Evolutionary conservation across 202 grass and related monocot species (phyloP).

Genomic region (Tripidium arundinaceum): DNA sequence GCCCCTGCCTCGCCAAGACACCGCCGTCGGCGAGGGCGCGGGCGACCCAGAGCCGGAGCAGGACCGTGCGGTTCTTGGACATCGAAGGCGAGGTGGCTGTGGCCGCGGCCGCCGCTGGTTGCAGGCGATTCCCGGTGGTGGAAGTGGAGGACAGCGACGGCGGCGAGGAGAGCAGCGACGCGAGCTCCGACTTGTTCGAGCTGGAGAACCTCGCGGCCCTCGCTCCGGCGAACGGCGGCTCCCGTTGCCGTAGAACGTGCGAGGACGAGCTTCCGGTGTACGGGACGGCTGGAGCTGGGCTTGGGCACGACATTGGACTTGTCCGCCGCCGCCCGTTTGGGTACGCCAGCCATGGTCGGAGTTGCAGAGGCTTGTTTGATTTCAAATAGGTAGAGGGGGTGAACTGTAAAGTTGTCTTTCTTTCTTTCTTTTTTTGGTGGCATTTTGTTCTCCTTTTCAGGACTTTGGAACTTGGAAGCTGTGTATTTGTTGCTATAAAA

Average conservation of each 20-base stretch:
- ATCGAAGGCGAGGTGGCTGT: conserved; percentile 49
- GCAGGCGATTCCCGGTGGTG: conserved; percentile 15
- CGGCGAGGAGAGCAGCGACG: conserved; percentile 56
- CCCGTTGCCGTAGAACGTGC: conserved; percentile 23
- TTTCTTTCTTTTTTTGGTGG: background rate
- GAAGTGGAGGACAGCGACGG: conserved; percentile 43
- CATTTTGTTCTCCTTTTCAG: background rate
- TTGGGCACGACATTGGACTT: conserved; percentile 30
- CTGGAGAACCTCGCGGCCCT: conserved; percentile 50
- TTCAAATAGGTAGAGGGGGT: background rate
- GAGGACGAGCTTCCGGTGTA: conserved; percentile 79
- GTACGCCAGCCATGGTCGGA: conserved; percentile 22
- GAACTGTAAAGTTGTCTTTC: background rate
- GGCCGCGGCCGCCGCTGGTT: conserved; percentile 15
- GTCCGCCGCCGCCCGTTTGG: conserved; percentile 35
- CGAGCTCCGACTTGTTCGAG: conserved; percentile 91
- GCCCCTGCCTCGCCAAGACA: conserved; percentile 53
- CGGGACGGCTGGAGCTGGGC: conserved; percentile 49
- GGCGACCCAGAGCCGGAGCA: conserved; percentile 29
- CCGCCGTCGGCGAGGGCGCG: conserved; percentile 6
- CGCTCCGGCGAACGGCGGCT: background rate
- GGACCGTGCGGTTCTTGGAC: conserved; percentile 52
- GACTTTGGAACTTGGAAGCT: background rate
- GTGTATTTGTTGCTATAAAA: background rate
- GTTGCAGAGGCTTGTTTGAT: conserved; percentile 25